phyloP scores from a whole-genome alignment of 164 flowering plant genomes.

The Magnolia officinalis region DNA sequence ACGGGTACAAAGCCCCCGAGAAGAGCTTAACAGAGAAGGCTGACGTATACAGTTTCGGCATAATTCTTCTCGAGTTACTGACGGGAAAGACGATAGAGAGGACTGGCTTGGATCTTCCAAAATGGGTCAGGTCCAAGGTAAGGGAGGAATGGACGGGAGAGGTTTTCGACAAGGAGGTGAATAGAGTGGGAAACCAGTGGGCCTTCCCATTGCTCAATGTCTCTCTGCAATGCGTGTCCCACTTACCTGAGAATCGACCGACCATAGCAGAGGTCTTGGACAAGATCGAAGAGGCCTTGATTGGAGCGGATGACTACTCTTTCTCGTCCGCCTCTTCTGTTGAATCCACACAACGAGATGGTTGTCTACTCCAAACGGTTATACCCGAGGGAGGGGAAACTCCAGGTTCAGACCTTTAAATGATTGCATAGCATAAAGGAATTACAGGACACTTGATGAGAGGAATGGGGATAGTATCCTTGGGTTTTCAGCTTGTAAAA shows the following conservation, averaged over 20 bases:
- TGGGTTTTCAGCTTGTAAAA: neutral
- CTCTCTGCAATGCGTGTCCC: slow-evolving; percentile 45
- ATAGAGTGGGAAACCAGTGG: slow-evolving; percentile 29
- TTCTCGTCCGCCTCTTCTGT: slow-evolving; percentile 25
- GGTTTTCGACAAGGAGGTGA: slow-evolving; percentile 61
- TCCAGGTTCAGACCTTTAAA: slow-evolving; percentile 39
- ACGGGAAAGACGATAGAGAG: slow-evolving; percentile 53
- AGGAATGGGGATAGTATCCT: no score
- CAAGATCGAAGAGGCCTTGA: slow-evolving; percentile 42
- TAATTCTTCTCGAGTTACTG: slow-evolving; percentile 51
- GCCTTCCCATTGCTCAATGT: slow-evolving; percentile 51
- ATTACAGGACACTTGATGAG: no score
- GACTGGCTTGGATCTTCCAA: slow-evolving; percentile 49
- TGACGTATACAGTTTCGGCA: slow-evolving; percentile 57
- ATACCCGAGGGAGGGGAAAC: slow-evolving; percentile 47
- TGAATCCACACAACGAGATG: slow-evolving; percentile 24
- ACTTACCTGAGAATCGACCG: slow-evolving; percentile 40
- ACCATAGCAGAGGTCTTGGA: slow-evolving; percentile 38
- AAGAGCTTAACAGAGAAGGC: slow-evolving; percentile 34
- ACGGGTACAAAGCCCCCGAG: slow-evolving; percentile 53
- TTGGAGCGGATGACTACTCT: slow-evolving; percentile 30
- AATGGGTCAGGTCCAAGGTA: slow-evolving; percentile 61
- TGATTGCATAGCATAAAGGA: neutral
- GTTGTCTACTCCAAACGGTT: slow-evolving; percentile 34
- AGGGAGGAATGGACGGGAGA: slow-evolving; percentile 79